A percentile compares a stretch with the other conserved stretches of the same genome.
Evolutionary conservation across 768 basidiomycete genomes (phyloP).

Genomic region (Lactarius indigo): DNA sequence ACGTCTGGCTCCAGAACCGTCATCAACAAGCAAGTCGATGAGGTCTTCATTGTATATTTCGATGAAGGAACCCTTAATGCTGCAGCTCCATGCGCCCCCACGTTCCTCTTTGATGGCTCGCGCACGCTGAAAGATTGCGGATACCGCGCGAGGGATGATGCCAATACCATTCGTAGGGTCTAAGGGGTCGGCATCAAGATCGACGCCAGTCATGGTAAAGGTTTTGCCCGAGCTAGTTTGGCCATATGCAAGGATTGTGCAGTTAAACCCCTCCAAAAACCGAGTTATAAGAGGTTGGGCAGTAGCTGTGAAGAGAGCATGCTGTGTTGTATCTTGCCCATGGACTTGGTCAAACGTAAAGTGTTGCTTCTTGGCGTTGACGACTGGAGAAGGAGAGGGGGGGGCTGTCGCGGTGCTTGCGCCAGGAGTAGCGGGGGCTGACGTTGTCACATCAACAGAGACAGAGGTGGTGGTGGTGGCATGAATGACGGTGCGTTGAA

Average conservation of each 20-base stretch:
- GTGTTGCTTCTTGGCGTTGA: slow-evolving; percentile 61
- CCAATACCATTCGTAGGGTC: slow-evolving; percentile 85
- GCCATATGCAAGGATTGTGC: slow-evolving; percentile 96
- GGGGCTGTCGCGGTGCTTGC: slow-evolving; percentile 44
- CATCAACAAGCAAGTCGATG: slow-evolving; percentile 84
- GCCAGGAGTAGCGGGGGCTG: slow-evolving; percentile 47
- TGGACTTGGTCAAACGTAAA: slow-evolving; percentile 97
- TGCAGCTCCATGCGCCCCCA: slow-evolving; percentile 69
- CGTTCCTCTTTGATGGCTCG: slow-evolving; percentile 76
- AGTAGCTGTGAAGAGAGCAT: slow-evolving; percentile 80
- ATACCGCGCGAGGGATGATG: slow-evolving; percentile 92
- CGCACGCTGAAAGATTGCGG: slow-evolving; percentile 78
- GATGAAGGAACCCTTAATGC: slow-evolving; percentile 87
- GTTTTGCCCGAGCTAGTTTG: slow-evolving; percentile 97
- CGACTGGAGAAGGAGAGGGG: slow-evolving; percentile 39
- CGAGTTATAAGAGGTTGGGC: slow-evolving; percentile 81
- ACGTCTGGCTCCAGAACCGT: slow-evolving; percentile 66
- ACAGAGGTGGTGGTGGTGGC: slow-evolving; percentile 71
- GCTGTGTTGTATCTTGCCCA: slow-evolving; percentile 78
- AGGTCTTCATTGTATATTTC: slow-evolving; percentile 99
- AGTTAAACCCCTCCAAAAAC: slow-evolving; percentile 94
- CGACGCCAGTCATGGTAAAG: slow-evolving; percentile 95
- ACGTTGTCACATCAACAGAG: slow-evolving; percentile 69
- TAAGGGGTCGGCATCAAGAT: slow-evolving; percentile 83
- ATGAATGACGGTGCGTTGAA: slow-evolving; percentile 87